Conservation (phyloP, 768 basidiomycete species). For the Phaeotremella skinneri region DNA sequence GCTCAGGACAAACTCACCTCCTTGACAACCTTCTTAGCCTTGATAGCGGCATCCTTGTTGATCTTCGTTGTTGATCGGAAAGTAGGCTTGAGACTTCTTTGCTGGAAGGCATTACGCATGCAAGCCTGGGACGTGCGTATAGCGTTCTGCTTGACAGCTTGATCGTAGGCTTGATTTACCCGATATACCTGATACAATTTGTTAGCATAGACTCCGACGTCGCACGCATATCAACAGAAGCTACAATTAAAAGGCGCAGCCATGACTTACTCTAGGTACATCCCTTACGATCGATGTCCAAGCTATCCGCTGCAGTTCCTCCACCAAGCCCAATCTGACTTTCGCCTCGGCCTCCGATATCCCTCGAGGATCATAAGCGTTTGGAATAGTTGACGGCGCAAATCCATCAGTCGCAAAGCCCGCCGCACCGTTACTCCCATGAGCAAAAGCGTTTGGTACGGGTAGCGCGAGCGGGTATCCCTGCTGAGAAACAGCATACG, state of each 20-base stretch:
- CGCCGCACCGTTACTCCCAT: neutral
- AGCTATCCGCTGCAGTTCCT: conserved; percentile 35
- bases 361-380: conserved; percentile 33
- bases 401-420: conserved; percentile 1
- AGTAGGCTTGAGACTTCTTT: conserved; percentile 28
- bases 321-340: conserved; percentile 31
- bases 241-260: neutral
- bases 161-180: conserved; percentile 37
- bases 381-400: conserved; percentile 14
- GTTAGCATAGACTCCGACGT: neutral
- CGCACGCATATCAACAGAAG: neutral
- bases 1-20: conserved; percentile 31
- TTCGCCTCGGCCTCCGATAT: conserved; percentile 33
- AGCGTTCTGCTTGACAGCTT: conserved; percentile 22
- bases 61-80: conserved; percentile 27
- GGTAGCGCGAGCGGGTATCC: too few relatives aligned
- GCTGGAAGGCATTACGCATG: conserved; percentile 29
- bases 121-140: conserved; percentile 28
- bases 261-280: conserved; percentile 36
- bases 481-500: too few relatives aligned
- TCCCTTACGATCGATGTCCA: conserved; percentile 40
- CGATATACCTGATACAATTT: conserved; percentile 29
- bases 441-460: neutral
- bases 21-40: conserved; percentile 40
- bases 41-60: conserved; percentile 34